These are phyloP conservation scores for Coffea eugenioides DNA, from an alignment of 257 asterid genomes.

Conservation along the genomic window DNA sequence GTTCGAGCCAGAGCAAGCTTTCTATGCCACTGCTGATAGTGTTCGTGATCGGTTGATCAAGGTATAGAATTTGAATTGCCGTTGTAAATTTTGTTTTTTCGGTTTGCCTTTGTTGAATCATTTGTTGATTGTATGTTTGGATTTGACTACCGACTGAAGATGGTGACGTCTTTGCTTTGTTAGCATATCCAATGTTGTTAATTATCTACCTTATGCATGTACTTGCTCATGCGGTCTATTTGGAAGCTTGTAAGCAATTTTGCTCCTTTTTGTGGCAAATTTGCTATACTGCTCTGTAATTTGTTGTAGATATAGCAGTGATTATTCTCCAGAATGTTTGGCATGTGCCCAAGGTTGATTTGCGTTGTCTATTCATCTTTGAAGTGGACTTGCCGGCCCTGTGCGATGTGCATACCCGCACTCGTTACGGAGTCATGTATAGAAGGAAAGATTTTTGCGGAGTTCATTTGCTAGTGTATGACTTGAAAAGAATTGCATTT, in stretches of 20 bases:
- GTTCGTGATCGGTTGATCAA: constrained; percentile 86
- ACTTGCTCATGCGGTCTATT: not conserved
- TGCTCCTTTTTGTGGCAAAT: not conserved
- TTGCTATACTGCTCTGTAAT: not conserved
- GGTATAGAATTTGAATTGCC: constrained; percentile 32
- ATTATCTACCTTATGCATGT: not conserved
- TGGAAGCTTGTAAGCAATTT: not conserved
- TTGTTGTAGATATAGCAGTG: not conserved
- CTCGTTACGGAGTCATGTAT: not conserved
- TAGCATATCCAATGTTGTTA: not conserved
- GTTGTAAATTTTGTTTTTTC: not conserved
- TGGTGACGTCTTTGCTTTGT: not conserved
- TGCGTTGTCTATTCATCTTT: not conserved
- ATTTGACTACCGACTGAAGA: not conserved
- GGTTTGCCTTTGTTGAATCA: not conserved
- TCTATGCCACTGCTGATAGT: constrained; percentile 93
- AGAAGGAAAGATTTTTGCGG: not conserved
- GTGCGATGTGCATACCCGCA: not conserved
- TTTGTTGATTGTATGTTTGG: not conserved
- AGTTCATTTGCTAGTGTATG: constrained; percentile 4
- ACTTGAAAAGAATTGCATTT: not conserved
- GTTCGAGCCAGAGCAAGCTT: constrained; percentile 94
- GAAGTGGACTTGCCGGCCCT: not conserved
- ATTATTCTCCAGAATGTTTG: not conserved
- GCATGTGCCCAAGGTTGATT: not conserved